Evolutionary conservation across 1,284 basidiomycete species (phyloP), one percentile per base, ranked within the genome.

Genomic region (Phellinidium pouzarii): DNA sequence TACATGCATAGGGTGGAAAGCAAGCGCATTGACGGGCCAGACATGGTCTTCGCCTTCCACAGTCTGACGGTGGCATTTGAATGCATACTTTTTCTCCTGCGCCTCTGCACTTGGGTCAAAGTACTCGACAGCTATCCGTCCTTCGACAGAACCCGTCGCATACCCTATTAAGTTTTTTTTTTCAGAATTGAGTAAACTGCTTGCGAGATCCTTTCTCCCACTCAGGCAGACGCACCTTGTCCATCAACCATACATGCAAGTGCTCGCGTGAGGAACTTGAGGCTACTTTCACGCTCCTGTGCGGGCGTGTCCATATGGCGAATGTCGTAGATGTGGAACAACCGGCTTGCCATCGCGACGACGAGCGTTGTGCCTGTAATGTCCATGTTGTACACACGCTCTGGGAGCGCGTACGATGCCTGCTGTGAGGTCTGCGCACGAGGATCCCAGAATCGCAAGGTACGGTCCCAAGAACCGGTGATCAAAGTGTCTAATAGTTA

Each of bases 91-190:
- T 66, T 89, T 87, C 14, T 86, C 82, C 67, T 97, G 93, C 0
- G 77, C 74, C 22, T 80, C 78, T 0, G 82, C 74, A 8, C 80
- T 80, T 2, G 90, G 82, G 60, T 97, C 92, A 64, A 98, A 94
- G 69, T 96, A 98, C 66, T 99, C 96, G 40, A 99, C 94, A 0
- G 94, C 93, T 52, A 99, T 94, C 37, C 95, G 80, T 0, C 95
- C 95, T 66, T 99, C 96, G 14, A 97, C 91, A 0, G 92, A 95
- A 0, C 86, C 89, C 0, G 88, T 92, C 1, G 94, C 93, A 68
- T 91, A 99, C 7, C 95, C 94, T 92, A 64, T 25, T n/a, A 55
- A 19, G 12, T 4, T 19, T 5, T 37, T 9, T 11, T 3, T 3
- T 3, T 34, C 31, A 8, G 31, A 3, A 34, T 34, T 8, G n/a